Evolutionary conservation across 306 rosid genomes (phyloP).

Genomic region (Luffa acutangula): DNA sequence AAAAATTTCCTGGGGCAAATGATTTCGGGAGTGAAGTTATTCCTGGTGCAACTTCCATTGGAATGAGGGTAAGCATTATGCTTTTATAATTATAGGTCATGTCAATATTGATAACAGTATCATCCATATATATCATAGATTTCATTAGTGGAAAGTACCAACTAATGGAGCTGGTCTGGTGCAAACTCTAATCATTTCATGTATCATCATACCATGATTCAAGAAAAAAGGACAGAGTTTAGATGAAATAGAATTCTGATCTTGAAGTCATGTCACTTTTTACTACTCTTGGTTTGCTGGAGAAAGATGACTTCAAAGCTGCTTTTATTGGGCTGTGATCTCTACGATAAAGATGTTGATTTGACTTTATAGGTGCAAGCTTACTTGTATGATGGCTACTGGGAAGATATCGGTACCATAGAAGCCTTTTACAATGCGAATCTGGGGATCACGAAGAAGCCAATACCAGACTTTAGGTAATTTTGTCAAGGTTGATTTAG

Average conservation of each 20-base stretch:
- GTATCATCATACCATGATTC: neutral
- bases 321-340: neutral
- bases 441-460: slow-evolving; percentile 92
- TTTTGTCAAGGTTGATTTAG: neutral
- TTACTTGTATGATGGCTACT: slow-evolving; percentile 90
- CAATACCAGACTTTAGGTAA: slow-evolving; percentile 94
- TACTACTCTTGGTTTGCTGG: neutral
- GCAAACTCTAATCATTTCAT: neutral
- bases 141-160: neutral
- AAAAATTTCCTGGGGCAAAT: slow-evolving; percentile 83
- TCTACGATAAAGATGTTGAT: neutral
- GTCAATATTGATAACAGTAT: neutral
- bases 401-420: slow-evolving; percentile 99
- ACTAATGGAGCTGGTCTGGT: neutral
- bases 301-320: neutral
- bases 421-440: slow-evolving; percentile 98
- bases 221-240: neutral
- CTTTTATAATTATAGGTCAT: neutral
- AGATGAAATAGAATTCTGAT: neutral
- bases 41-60: slow-evolving; percentile 94
- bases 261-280: neutral
- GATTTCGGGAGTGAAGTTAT: slow-evolving; percentile 99
- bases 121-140: neutral
- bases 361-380: slow-evolving; percentile 70
- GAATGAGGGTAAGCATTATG: slow-evolving; percentile 58